Evolutionary conservation across 2,329 filamentous ascomycete species (phyloP).

Genomic region (Calonectria montana): DNA sequence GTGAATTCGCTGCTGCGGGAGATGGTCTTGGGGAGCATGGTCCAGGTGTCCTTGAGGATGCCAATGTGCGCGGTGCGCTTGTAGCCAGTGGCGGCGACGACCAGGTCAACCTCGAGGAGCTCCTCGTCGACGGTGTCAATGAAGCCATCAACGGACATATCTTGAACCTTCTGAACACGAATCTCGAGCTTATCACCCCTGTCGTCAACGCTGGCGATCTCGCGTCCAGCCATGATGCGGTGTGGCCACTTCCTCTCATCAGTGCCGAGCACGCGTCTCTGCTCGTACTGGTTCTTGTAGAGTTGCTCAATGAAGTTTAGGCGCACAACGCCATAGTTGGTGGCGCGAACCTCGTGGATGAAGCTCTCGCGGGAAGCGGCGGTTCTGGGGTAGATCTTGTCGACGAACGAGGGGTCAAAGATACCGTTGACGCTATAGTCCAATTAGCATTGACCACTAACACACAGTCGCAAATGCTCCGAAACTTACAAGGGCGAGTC

Average conservation of each 20-base stretch:
- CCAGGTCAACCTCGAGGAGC: slow-evolving; percentile 78
- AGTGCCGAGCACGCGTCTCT: slow-evolving; percentile 75
- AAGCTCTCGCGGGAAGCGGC: slow-evolving; percentile 69
- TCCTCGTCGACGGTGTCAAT: slow-evolving; percentile 60
- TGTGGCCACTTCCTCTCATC: slow-evolving; percentile 84
- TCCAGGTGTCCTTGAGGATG: slow-evolving; percentile 75
- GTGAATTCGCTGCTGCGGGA: slow-evolving; percentile 43
- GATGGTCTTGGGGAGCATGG: slow-evolving; percentile 70
- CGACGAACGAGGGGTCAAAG: slow-evolving; percentile 89
- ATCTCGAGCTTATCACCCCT: slow-evolving; percentile 66
- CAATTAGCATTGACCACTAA: slow-evolving; percentile 38
- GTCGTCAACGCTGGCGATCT: slow-evolving; percentile 71
- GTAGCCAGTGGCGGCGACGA: slow-evolving; percentile 92
- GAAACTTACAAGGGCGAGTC: slow-evolving; percentile 90
- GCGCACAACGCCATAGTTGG: slow-evolving; percentile 95
- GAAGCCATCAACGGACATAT: slow-evolving; percentile 55
- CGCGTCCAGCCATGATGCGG: slow-evolving; percentile 78
- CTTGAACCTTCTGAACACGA: slow-evolving; percentile 62
- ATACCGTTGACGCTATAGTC: slow-evolving; percentile 89
- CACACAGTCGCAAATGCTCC: neutral
- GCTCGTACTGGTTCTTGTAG: slow-evolving; percentile 89
- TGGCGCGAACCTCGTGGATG: slow-evolving; percentile 79
- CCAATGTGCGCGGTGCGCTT: slow-evolving; percentile 80
- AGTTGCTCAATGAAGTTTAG: slow-evolving; percentile 90
- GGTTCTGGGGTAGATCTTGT: slow-evolving; percentile 78